Base-by-base conservation (phyloP, 495 filamentous ascomycete genomes). In the Xylaria scruposa region DNA sequence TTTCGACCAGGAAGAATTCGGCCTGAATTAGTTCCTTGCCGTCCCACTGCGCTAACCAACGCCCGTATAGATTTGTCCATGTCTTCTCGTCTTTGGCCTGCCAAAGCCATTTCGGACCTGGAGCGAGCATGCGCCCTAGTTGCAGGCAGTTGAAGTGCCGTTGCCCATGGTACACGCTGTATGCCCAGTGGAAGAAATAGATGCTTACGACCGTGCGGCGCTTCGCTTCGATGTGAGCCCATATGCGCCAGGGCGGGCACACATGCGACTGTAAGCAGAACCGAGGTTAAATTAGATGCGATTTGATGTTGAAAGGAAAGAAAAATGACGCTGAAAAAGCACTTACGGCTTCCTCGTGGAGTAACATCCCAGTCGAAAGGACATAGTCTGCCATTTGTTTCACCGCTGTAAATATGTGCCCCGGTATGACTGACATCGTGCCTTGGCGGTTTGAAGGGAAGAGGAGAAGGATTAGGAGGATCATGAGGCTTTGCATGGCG, bases 181-280 rank as follows among this genome's bases (percentile, higher is more conserved):
- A 83, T 19, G 82, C 78, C 81, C 81, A 84, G 63, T 83, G 81
- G 40, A 84, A 70, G 9, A 83, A 76, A 60, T 80, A 84, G 1
- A 83, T 70, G 0, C 74, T 38, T 29, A 73, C 49, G 19, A 76
- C 40, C 49, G 81, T 79, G 54, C 82, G 79, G 6, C 83, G 76
- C 63, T 83, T 83, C 7, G 81, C 75, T 3, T 79, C 82, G 9
- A 84, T 76, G 51, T 83, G 73, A 19, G 81, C 70, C 81, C 82
- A 84, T 7, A 75, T 69, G 4, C 78, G 72, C 81, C 81, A 83
- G 7, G 75, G 69, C 15, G 82, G 81, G 15, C 75, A 54, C 51
- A 33, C 68, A 36, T 80, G 74, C 21, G 73, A 54, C 60, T 63
- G 33, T 13, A 17, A 60, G 56, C 12, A 24, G 12, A 8, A 19